These are phyloP conservation scores for Rossbeevera mucosa DNA, from an alignment of 768 basidiomycete species.

Conservation along the genomic window DNA sequence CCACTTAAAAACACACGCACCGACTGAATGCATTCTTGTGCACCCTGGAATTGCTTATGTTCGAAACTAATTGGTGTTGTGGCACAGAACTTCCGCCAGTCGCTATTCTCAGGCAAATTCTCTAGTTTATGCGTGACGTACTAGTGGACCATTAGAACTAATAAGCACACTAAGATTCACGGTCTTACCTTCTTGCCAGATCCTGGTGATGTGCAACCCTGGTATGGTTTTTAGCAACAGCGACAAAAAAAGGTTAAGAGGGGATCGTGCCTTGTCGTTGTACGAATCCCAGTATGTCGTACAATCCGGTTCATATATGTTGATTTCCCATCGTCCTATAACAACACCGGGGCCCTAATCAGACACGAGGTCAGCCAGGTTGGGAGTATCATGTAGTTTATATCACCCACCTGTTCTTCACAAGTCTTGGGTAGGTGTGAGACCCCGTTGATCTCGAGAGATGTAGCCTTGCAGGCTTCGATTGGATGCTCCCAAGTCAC, in stretches of 20 bases:
- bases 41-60: conserved; percentile 19
- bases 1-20: conserved; percentile 3
- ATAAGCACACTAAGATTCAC: background rate
- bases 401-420: conserved; percentile 17
- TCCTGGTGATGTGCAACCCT: conserved; percentile 24
- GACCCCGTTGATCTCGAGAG: conserved; percentile 21
- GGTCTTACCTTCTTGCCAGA: conserved; percentile 19
- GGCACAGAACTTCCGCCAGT: conserved; percentile 34
- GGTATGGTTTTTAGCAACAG: background rate
- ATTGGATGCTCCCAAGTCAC: conserved; percentile 12
- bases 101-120: conserved; percentile 19
- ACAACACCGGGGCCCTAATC: conserved; percentile 17
- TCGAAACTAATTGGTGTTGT: conserved; percentile 30
- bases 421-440: conserved; percentile 17
- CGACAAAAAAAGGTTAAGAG: background rate
- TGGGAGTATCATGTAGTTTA: background rate
- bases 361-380: background rate
- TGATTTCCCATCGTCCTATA: conserved; percentile 26
- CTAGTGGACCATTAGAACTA: conserved; percentile 10
- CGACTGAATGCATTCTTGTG: conserved; percentile 13
- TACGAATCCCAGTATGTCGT: conserved; percentile 22
- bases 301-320: conserved; percentile 26
- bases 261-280: conserved; percentile 21
- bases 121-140: conserved; percentile 23
- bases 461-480: conserved; percentile 21